Base-by-base conservation (phyloP, 305 asterid species). In the Fraxinus dipetala region DNA sequence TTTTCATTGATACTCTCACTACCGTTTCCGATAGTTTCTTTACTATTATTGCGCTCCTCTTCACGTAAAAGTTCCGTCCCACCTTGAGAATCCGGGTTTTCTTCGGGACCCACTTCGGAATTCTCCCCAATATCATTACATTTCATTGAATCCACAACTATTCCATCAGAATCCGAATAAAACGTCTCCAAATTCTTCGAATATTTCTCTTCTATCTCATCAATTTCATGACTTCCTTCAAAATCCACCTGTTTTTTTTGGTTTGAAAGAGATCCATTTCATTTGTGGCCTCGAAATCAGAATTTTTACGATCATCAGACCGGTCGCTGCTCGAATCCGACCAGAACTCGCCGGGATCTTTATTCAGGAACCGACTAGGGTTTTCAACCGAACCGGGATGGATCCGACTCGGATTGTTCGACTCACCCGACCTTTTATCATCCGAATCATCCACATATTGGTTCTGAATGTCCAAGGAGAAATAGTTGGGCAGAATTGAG, bases 321-420 rank as follows among this genome's bases (percentile, higher is more conserved):
- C 87, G 82, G 32, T 91, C 98, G 85, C 97, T 91, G 83, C 93
- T 80, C 3, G 97, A 94, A 83, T 95, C 98, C 31, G 96, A 83
- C 97, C 95, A 93, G 70, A 88, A 90, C 34, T 85, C 95, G 14
- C 87, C 85, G 28, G 91, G 43, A 2, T 81, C 91, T 80, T 89
- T 91, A 76, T 82, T 61, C 4, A 87, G 86, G 85, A 72, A 89
- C 69, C 87, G 92, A 54, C 84, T 79, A 48, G 89, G 88, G 70
- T 80, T 82, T 36, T 85, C 93, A 40, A 85, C 94, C 45, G 79
- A 83, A n/a, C 85, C 92, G 14, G 97, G 99, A 80, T 92, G 98
- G 78, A 92, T 87, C 98, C 97, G 91, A 77, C 93, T 90, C 0
- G 96, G 98, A 74, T 88, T 90, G 84, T 91, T 98, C 6, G 96